phyloP scores from a whole-genome alignment of 177 flowering plant species.

The Telopea speciosissima region DNA sequence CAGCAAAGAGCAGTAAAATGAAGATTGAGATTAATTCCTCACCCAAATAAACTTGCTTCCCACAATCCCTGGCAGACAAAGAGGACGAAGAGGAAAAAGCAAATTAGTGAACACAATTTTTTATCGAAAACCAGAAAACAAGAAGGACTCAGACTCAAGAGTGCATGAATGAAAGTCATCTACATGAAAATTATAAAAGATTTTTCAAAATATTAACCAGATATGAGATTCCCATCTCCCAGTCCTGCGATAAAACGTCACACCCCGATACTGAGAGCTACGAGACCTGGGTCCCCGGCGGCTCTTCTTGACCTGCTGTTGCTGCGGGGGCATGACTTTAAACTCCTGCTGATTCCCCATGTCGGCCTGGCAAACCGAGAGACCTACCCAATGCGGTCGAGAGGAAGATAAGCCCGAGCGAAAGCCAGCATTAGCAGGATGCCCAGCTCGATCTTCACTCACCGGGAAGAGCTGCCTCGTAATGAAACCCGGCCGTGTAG shows the following conservation, averaged over 20 bases:
- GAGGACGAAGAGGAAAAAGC: not conserved
- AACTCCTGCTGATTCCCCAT: conserved; percentile 7
- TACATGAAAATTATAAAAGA: too few relatives aligned
- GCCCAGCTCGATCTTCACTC: conserved; percentile 2
- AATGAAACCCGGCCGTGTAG: conserved; percentile 16
- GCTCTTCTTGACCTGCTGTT: conserved; percentile 60
- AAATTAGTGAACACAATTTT: not conserved
- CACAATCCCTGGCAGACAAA: conserved; percentile 66
- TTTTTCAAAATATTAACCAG: conserved; percentile 43
- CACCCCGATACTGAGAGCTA: conserved; percentile 94
- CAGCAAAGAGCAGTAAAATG: conserved; percentile 7
- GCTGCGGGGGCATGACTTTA: conserved; percentile 24
- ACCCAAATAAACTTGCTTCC: conserved; percentile 96
- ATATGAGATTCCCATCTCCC: conserved; percentile 98
- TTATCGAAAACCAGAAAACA: not conserved
- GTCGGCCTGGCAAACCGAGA: conserved; percentile 26
- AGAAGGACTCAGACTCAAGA: not conserved
- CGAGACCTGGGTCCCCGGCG: conserved; percentile 87
- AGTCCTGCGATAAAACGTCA: conserved; percentile 83
- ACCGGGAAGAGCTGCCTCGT: conserved; percentile 65
- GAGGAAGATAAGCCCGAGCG: conserved; percentile 21
- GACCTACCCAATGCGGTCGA: conserved; percentile 39
- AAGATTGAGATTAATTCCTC: conserved; percentile 15
- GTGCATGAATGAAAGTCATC: not conserved
- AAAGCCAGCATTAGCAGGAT: conserved; percentile 9